Evolutionary conservation across 371 early-diverging fungal genomes (phyloP), one percentile per base, ranked within the genome.

Genomic region (Dichotomocladium elegans): DNA sequence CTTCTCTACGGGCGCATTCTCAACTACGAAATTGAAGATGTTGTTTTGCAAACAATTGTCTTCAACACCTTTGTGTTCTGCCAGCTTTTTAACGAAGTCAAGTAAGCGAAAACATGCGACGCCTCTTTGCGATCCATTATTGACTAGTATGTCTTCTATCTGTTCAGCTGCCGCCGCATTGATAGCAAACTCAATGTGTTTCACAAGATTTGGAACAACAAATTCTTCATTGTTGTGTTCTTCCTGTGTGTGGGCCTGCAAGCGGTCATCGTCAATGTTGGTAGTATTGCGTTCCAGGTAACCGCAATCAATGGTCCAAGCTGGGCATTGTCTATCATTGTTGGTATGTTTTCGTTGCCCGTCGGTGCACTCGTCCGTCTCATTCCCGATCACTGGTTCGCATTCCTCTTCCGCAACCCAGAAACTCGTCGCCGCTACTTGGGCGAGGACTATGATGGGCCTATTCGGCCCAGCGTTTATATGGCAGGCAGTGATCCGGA

Each of bases 31-130:
- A 35, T 60, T 5, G 70, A 72, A 19, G 57, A 52, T 35, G 58
- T 45, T 12, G 61, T 71, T 9, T 63, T 88, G 9, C 66, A 74
- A 35, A 81, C 87, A 5, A 61, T 87, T 45, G 79, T 90, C 0
- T 91, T 90, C 63, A 91, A 87, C 55, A 79, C 88, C 1, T 92
- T 91, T 66, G 87, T 90, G 2, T 85, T 88, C 53, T 63, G 89
- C 40, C 92, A 90, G 56, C 77, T 92, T 28, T 90, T 88, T 57
- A 89, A 90, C 61, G 85, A 85, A 58, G 44, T 87, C 72, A 87
- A 87, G 72, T 72, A 61, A 57, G 72, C 57, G 11, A 0, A 11
- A n/a, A n/a, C n/a, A n/a, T n/a, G n/a, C n/a, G n/a, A n/a, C n/a
- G n/a, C n/a, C n/a, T n/a, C n/a, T n/a, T n/a, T n/a, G n/a, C n/a